Conservation (phyloP, 225 moss, liverwort and hornwort species). For the Marchantia paleacea region DNA sequence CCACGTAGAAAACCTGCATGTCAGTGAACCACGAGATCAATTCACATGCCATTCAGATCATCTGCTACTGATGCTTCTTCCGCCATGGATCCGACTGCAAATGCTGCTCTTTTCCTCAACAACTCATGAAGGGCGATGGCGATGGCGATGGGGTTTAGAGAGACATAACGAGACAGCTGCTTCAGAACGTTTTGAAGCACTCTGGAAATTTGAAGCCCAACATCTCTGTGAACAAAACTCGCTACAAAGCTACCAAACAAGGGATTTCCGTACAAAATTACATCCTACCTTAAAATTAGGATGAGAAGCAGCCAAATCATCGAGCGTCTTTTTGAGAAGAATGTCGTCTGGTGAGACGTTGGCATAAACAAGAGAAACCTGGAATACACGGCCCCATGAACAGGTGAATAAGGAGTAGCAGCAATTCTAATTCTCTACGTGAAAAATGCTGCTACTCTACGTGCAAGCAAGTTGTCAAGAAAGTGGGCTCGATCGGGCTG, state of each 20-base stretch:
- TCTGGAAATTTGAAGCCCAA: not conserved
- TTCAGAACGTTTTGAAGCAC: not conserved
- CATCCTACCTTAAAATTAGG: slow-evolving; percentile 81
- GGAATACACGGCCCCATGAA: slow-evolving; percentile 22
- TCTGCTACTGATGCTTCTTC: not conserved
- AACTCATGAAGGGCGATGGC: too few species aligned
- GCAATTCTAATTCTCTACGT: not conserved
- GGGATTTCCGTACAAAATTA: not conserved
- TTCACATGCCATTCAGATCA: not conserved
- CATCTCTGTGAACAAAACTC: not conserved
- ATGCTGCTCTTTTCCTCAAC: not conserved
- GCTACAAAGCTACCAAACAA: not conserved
- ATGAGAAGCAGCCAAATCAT: slow-evolving; percentile 52
- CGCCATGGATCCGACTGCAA: not conserved
- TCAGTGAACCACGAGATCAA: not conserved
- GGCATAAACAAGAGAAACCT: slow-evolving; percentile 74
- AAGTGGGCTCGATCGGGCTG: not conserved
- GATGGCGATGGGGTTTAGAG: not conserved
- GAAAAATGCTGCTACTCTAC: too few species aligned
- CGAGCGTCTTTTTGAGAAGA: slow-evolving; percentile 63
- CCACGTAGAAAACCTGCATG: slow-evolving; percentile 68
- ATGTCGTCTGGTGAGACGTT: slow-evolving; percentile 71
- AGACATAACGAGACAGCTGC: too few species aligned
- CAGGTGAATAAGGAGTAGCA: not conserved
- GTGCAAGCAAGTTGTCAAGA: not conserved